Base-by-base conservation (phyloP, 306 rosid genomes). In the Vigna trinervia region DNA sequence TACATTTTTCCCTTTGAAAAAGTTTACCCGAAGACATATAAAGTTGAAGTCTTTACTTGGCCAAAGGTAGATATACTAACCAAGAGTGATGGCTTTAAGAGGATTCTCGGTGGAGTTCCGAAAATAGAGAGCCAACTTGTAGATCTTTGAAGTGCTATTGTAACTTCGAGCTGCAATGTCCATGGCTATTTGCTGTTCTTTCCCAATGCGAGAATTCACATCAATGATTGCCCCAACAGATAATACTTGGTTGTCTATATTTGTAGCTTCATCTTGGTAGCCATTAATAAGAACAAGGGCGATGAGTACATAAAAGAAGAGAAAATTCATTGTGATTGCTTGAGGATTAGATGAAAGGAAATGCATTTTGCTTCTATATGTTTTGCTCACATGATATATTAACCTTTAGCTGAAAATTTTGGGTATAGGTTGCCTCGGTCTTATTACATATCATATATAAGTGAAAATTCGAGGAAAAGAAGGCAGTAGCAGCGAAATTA, bases 141-240 rank as follows among this genome's bases (percentile, higher is more conserved):
- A 70, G 36, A 71, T 73, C 62, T 72, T 82, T 53, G 88, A 82
- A 41, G 17, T 73, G 43, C 2, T 75, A 17, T 87, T 84, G 77
- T 81, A 82, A 10, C 63, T 76, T 43, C 22, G 81, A 60, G 71
- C 79, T 73, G 79, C 88, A 68, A 84, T 71, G 26, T 79, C 80
- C 90, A 87, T 73, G 12, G 86, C 90, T 14, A 67, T 51, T 76
- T 62, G 75, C 82, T 84, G 88, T 76, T 87, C 90, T 84, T 87
- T 84, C 52, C 90, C 90, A 34, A 62, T 70, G 7, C 85, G 88
- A 67, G 88, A 75, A n/a, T 76, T 58, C 36, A 7, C 46, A 76
- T 87, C 86, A 50, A 79, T 56, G 72, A 84, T 76, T 22, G 70
- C 84, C 36, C 88, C 90, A 34, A 87, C 34, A 0, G 76, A 15